Evolutionary conservation across 2,329 filamentous ascomycete species (phyloP), one percentile per base, ranked within the genome.

Genomic region (Bimuria novae-zelandiae): DNA sequence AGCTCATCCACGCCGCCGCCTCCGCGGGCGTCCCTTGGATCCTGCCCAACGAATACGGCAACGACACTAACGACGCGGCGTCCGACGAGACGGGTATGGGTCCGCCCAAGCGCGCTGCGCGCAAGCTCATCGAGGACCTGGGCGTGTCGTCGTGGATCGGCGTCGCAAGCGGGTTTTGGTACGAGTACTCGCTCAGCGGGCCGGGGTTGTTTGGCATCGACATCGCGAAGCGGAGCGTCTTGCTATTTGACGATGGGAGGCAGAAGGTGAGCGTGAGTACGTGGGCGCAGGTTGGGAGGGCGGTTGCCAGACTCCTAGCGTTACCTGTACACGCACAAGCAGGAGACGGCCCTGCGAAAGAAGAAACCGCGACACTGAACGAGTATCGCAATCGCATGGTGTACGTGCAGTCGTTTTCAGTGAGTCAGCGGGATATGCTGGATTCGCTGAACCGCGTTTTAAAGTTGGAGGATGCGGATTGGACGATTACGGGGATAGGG

Each of bases 351-450:
- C 7, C 27, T 33, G 30, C 12, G 14, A n/a, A 16, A 4, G n/a
- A 4, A 16, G 49, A 49, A 25, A 43, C 53, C 19, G 17, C 42
- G 4, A 50, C 55, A 11, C 17, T 63, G 6, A 40, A 23, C 25
- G 14, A 25, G n/a, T 54, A 52, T 25, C 55, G 51, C 36, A 74
- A 74, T 50, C 65, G 64, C 29, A 64, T 61, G 36, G 54, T 67
- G 10, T 71, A 71, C 45, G 49, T 75, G 1, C 60, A 63, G 0
- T 71, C 67, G 2, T 76, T 76, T 54, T 40, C 59, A 5, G 30
- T 74, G 3, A 72, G 56, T 6, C 87, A 90, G 68, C 77, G 78
- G 10, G 86, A 89, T 8, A 89, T 89, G 76, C 78, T 89, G 49
- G 80, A 81, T 33, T 80, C 79, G n/a, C 70, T 86, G 11, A 78